These are phyloP conservation scores for Penicillium steckii DNA, from an alignment of 495 filamentous ascomycete genomes.

Conservation along the genomic window DNA sequence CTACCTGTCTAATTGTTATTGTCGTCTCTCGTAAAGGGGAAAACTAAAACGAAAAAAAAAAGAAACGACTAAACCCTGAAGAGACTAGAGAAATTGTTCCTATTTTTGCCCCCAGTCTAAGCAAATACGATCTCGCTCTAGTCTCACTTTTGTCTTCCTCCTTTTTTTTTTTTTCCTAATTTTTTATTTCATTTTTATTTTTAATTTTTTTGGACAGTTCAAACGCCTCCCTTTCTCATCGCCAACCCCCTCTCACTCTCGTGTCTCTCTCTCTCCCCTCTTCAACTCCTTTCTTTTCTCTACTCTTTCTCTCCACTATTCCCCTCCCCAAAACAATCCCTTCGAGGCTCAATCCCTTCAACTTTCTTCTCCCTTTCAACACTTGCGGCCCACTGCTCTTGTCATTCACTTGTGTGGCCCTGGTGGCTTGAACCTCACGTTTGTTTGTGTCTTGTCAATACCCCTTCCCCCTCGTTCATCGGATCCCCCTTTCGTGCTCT, in stretches of 20 bases:
- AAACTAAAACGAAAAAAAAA: too few species aligned
- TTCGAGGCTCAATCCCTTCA: too few species aligned
- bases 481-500: slow-evolving; percentile 6
- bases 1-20: too few species aligned
- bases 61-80: neutral
- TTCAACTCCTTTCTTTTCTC: neutral
- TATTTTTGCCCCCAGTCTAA: slow-evolving; percentile 26
- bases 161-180: slow-evolving; percentile 6
- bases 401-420: slow-evolving; percentile 10
- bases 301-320: slow-evolving; percentile 5
- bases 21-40: too few species aligned
- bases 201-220: too few species aligned
- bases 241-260: neutral
- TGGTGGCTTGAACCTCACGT: slow-evolving; percentile 17
- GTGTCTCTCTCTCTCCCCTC: neutral
- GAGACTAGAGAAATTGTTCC: slow-evolving; percentile 17
- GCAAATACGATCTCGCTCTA: slow-evolving; percentile 12
- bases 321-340: neutral
- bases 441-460: slow-evolving; percentile 1
- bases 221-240: too few species aligned
- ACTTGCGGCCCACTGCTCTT: neutral
- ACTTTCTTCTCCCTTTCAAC: slow-evolving; percentile 10
- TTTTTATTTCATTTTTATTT: neutral
- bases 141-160: slow-evolving; percentile 9
- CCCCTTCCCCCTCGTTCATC: slow-evolving; percentile 20